Conservation (phyloP, 495 filamentous ascomycete genomes). For the Neurospora sp. region DNA sequence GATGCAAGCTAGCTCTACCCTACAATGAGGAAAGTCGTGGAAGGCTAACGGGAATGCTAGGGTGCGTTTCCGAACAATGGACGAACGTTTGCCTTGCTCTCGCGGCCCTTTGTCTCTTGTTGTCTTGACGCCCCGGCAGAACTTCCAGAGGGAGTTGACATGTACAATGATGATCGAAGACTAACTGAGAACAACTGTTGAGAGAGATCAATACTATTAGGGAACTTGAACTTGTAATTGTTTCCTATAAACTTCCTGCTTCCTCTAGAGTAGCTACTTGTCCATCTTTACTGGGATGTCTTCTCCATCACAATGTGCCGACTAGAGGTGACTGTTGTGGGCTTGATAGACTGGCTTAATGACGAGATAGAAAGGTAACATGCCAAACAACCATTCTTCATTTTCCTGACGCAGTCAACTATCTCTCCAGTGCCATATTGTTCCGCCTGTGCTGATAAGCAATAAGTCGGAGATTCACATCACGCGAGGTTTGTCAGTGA, state of each 20-base stretch:
- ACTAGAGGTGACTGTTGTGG: neutral
- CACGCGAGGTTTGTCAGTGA: too few species aligned
- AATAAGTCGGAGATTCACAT: neutral
- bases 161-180: neutral
- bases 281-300: too few species aligned
- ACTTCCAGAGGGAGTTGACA: neutral
- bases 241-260: neutral
- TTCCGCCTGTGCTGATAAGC: neutral
- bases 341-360: accelerated
- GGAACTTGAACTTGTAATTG: neutral
- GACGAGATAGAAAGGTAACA: neutral
- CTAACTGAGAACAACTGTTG: neutral
- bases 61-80: neutral
- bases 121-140: neutral
- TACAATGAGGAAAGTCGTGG: too few species aligned
- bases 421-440: neutral
- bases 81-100: neutral
- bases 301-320: neutral
- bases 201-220: too few species aligned
- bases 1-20: neutral
- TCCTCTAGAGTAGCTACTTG: neutral
- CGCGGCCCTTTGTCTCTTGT: neutral
- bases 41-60: neutral
- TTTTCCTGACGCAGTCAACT: too few species aligned
- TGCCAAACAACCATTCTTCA: neutral